These are phyloP conservation scores for Chlorella vulgaris DNA, from an alignment of 139 green algal genomes.

Conservation along the genomic window DNA sequence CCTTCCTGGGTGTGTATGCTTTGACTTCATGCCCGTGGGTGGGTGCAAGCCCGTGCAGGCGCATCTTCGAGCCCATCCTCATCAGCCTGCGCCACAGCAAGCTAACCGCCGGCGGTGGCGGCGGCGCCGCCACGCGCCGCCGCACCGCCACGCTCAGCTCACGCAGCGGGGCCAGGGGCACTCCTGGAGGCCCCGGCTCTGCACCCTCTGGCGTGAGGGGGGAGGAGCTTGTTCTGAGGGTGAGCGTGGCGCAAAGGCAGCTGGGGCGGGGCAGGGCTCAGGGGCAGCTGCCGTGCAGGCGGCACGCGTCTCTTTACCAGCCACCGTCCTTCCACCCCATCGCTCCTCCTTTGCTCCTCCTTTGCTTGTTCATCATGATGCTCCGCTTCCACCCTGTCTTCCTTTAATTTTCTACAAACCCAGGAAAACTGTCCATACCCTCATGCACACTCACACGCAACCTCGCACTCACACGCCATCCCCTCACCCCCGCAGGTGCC, in stretches of 20 bases:
- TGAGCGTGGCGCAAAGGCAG: neutral
- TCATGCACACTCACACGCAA: too few species aligned
- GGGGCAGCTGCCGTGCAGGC: neutral
- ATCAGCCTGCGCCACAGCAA: slow-evolving; percentile 56
- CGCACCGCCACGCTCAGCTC: neutral
- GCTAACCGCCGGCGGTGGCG: neutral
- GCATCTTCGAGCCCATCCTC: slow-evolving; percentile 57
- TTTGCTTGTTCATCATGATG: too few species aligned
- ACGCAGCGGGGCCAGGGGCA: neutral
- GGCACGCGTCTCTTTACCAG: too few species aligned
- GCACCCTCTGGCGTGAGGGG: neutral
- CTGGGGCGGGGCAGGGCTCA: neutral
- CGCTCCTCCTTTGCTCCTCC: too few species aligned
- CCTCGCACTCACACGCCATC: too few species aligned
- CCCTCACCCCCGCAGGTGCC: slow-evolving; percentile 38
- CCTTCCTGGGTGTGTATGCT: too few species aligned
- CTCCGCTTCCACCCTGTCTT: too few species aligned
- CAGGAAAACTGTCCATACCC: too few species aligned
- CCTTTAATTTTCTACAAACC: too few species aligned
- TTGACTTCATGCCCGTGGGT: too few species aligned
- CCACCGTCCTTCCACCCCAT: too few species aligned
- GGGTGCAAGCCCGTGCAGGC: too few species aligned
- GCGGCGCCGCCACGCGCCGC: neutral
- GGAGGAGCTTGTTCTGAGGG: slow-evolving; percentile 30
- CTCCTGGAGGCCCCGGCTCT: neutral